These are phyloP conservation scores for Colletotrichum limetticola DNA, from an alignment of 2,329 filamentous ascomycete genomes.

Conservation along the genomic window DNA sequence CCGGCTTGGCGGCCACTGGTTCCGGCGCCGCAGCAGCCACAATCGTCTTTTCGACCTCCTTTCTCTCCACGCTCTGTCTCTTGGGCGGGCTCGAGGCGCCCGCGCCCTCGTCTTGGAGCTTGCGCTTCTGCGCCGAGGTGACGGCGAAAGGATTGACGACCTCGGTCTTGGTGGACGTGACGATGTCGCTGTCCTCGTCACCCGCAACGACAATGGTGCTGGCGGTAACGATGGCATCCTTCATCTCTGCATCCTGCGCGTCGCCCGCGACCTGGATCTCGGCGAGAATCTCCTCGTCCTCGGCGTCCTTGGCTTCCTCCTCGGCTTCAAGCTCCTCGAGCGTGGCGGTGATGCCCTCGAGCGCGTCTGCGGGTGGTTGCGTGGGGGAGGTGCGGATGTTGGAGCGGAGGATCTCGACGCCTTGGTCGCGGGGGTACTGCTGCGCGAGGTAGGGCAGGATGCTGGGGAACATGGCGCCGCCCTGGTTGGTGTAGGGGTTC, in stretches of 20 bases:
- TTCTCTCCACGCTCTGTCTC: constrained; percentile 35
- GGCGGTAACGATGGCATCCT: background rate
- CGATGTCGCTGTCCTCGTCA: constrained; percentile 1
- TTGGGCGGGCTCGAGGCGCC: constrained; percentile 41
- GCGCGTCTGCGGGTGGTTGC: constrained; percentile 12
- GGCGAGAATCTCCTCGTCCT: constrained; percentile 44
- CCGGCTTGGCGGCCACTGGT: constrained; percentile 29
- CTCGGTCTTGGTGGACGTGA: constrained; percentile 43
- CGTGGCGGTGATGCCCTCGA: constrained; percentile 27
- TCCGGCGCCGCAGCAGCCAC: constrained; percentile 6
- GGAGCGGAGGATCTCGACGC: constrained; percentile 76
- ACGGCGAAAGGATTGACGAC: constrained; percentile 24
- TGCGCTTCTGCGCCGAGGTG: constrained; percentile 51
- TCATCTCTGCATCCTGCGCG: constrained; percentile 48
- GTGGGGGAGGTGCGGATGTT: constrained; percentile 60
- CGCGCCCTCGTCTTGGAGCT: constrained; percentile 47
- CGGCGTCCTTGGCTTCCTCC: constrained; percentile 58
- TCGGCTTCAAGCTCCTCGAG: constrained; percentile 47
- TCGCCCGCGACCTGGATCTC: constrained; percentile 50
- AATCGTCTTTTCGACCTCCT: constrained; percentile 7
- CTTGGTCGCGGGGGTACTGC: constrained; percentile 69
- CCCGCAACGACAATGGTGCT: constrained; percentile 23
- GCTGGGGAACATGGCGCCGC: constrained; percentile 74
- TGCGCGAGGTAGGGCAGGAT: constrained; percentile 83
- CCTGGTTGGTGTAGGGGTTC: constrained; percentile 75